Conservation (phyloP, 305 asterid species). For the Fraxinus platypoda region DNA sequence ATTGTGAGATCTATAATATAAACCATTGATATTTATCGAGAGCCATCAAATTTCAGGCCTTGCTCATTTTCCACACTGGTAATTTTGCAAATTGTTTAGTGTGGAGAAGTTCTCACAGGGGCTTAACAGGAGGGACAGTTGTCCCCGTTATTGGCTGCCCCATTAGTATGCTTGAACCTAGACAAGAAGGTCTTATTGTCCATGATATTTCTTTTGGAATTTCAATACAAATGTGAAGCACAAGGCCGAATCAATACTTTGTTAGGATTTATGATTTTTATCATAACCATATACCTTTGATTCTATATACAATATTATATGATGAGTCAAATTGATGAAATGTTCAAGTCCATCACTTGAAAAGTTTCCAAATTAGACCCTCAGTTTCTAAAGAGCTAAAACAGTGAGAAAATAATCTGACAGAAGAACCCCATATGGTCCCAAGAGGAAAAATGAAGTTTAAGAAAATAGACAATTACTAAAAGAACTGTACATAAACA, state of each 20-base stretch:
- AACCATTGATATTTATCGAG: background rate
- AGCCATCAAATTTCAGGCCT: background rate
- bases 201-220: background rate
- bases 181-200: background rate
- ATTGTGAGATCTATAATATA: background rate
- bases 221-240: background rate
- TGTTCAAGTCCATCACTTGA: background rate
- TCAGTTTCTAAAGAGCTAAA: background rate
- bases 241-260: background rate
- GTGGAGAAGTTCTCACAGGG: no score
- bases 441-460: background rate
- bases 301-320: background rate
- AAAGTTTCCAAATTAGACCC: background rate
- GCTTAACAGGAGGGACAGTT: no score
- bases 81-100: background rate
- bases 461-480: background rate
- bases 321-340: background rate
- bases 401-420: background rate
- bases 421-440: background rate
- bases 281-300: background rate
- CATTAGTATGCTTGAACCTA: background rate
- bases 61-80: background rate
- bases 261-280: background rate
- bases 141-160: no score
- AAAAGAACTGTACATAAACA: background rate